Evolutionary conservation across 1,139 yeast genomes (phyloP).

Genomic region (Saccharomycopsis hybrid): DNA sequence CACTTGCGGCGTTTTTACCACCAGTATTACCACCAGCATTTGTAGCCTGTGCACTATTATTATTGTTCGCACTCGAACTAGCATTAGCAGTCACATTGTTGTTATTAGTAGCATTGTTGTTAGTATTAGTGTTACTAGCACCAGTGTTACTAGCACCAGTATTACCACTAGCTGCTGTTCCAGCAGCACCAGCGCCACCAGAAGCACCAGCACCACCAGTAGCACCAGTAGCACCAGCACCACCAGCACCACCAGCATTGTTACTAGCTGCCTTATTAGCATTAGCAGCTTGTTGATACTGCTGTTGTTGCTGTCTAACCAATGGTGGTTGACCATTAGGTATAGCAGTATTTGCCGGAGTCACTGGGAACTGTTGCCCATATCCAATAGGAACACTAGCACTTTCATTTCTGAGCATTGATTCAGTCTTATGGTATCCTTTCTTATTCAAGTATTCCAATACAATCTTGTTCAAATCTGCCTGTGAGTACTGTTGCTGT

Average conservation of each 20-base stretch:
- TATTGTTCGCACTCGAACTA: too few species aligned
- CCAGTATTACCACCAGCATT: conserved; percentile 27
- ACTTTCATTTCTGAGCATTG: conserved; percentile 78
- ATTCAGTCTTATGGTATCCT: conserved; percentile 92
- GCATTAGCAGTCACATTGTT: conserved; percentile 1
- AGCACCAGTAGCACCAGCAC: too few species aligned
- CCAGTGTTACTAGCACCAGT: conserved; percentile 12
- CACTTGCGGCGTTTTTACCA: conserved; percentile 16
- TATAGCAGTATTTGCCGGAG: conserved; percentile 29
- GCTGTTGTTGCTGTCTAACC: conserved; percentile 20
- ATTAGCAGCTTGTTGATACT: conserved; percentile 24
- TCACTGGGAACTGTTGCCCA: conserved; percentile 28
- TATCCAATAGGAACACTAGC: conserved; percentile 19
- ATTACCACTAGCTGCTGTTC: conserved; percentile 28
- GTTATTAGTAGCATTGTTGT: conserved; percentile 6
- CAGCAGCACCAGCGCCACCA: not conserved
- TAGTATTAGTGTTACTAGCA: not conserved
- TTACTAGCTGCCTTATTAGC: conserved; percentile 26
- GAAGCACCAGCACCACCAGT: conserved; percentile 6
- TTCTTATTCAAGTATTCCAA: conserved; percentile 87
- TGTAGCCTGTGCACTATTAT: conserved; percentile 11
- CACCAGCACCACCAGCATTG: conserved; percentile 15
- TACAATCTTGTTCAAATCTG: conserved; percentile 84
- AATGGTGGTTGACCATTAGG: conserved; percentile 23
- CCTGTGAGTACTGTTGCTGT: conserved; percentile 43